Percentiles rank a stretch among this genome's conserved stretches.
Evolutionary conservation across 768 basidiomycete genomes (phyloP).

Genomic region (Cubamyces sp.): DNA sequence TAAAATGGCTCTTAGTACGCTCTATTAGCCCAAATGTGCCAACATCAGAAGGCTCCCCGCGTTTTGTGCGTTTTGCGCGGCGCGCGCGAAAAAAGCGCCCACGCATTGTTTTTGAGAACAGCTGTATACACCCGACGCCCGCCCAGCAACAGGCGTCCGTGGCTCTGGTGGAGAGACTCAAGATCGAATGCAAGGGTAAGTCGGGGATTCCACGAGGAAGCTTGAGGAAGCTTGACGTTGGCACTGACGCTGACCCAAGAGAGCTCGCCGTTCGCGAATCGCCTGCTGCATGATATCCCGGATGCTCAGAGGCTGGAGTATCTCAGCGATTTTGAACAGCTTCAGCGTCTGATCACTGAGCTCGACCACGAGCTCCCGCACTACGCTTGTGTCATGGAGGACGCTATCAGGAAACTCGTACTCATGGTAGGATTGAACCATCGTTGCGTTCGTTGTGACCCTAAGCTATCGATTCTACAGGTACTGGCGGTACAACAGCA

Average conservation of each 20-base stretch:
- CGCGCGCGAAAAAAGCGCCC: too few relatives aligned
- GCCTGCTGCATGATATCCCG: conserved; percentile 46
- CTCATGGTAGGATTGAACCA: conserved; percentile 50
- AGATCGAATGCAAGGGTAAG: conserved; percentile 16
- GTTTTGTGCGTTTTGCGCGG: too few relatives aligned
- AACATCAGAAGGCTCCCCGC: too few relatives aligned
- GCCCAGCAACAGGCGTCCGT: conserved; percentile 10
- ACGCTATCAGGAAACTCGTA: conserved; percentile 51
- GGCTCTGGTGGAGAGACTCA: conserved; percentile 6
- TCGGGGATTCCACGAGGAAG: too few relatives aligned
- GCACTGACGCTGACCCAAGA: not conserved
- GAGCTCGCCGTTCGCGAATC: conserved; percentile 26
- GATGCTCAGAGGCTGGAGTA: conserved; percentile 60
- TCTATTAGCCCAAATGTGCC: too few relatives aligned
- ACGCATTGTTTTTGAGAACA: too few relatives aligned
- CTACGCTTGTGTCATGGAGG: conserved; percentile 50
- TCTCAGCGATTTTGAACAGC: conserved; percentile 51
- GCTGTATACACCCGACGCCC: conserved; percentile 10
- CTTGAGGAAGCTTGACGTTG: too few relatives aligned
- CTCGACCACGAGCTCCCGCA: conserved; percentile 55
- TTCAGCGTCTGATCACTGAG: conserved; percentile 48
- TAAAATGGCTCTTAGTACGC: too few relatives aligned
- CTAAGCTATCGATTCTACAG: conserved; percentile 17
- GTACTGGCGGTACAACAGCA: conserved; percentile 41
- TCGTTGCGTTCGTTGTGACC: not conserved